Base-by-base conservation (phyloP, 768 basidiomycete genomes). In the Leccinum imitatum region DNA sequence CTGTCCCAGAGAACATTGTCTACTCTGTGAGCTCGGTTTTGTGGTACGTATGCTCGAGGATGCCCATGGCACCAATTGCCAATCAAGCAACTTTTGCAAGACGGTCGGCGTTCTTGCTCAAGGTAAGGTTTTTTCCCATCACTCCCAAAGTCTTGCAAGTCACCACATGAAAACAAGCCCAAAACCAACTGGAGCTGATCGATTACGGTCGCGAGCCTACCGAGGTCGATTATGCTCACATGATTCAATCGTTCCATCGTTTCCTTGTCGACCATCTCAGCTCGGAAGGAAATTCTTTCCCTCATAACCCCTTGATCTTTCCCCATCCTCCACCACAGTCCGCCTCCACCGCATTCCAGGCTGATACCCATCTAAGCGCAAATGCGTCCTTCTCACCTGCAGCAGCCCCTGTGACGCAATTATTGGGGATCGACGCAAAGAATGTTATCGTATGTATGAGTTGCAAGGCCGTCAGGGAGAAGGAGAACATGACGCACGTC, bases 21-120 rank as follows among this genome's bases (percentile, higher is more conserved):
- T 98, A 9, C 77, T 98, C 0, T 98, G 97, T 73, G 96, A 99
- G 73, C 80, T 96, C 27, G 97, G 96, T 2, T 98, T 98, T 69
- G 84, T 96, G 25, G 89, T 88, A 59, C 84, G 93, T 31, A 99
- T 98, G 96, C 80, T 99, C 37, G 93, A 96, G 73, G 95, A 98
- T 68, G 96, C 97, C 0, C 82, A 80, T 41, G 97, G 97, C 0
- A 91, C 83, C 19, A 98, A 99, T 66, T 98, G 96, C 68, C 96
- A 98, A 72, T 87, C 95, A 6, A 95, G 90, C 73, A 99, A 99
- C 73, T 99, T 98, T 67, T 98, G 95, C 72, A 90, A 93, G 73
- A 90, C 94, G 3, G 91, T 98, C 50, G 89, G 91, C 17, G 87
- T 92, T 3, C 82, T 95, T 33, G 90, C 93, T 6, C 93, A 95